Conservation (phyloP, 2,329 filamentous ascomycete species). For the Sclerotinia subarctica region DNA sequence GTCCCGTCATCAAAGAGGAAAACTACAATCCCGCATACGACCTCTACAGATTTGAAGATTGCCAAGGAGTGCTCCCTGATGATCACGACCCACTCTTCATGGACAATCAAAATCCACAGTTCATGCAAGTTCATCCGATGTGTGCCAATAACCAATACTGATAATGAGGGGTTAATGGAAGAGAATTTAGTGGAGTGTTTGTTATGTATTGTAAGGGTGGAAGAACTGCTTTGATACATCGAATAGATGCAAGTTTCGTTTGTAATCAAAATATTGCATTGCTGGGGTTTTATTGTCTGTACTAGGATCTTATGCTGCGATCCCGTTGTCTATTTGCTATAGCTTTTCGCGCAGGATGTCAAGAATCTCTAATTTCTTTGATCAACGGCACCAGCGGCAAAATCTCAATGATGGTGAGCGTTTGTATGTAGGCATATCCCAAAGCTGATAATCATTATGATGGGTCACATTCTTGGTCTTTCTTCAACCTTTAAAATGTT, state of each 20-base stretch:
- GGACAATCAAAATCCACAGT: conserved; percentile 25
- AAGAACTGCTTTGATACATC: conserved; percentile 14
- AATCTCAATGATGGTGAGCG: not conserved
- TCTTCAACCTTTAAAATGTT: not conserved
- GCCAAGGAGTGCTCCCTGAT: conserved; percentile 33
- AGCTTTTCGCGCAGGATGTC: not conserved
- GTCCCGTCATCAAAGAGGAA: conserved; percentile 23
- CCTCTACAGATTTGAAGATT: conserved; percentile 30
- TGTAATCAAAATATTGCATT: conserved; percentile 11
- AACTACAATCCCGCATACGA: conserved; percentile 29
- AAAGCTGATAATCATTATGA: conserved; percentile 4
- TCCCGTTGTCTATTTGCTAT: conserved; percentile 11
- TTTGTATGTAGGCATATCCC: conserved; percentile 16
- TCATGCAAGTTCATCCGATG: conserved; percentile 22
- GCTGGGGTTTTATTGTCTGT: conserved; percentile 7
- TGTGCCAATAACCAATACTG: conserved; percentile 18
- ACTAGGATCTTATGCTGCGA: not conserved
- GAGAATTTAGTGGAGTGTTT: not conserved
- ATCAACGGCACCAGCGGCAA: not conserved
- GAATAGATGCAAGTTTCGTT: conserved; percentile 9
- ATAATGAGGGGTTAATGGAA: not conserved
- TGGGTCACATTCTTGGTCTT: conserved; percentile 4
- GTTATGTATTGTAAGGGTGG: conserved; percentile 18
- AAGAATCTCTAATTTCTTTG: conserved; percentile 9
- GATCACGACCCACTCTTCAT: conserved; percentile 33